Evolutionary conservation across 768 basidiomycete genomes (phyloP).

Genomic region (Termitomyces sp.): DNA sequence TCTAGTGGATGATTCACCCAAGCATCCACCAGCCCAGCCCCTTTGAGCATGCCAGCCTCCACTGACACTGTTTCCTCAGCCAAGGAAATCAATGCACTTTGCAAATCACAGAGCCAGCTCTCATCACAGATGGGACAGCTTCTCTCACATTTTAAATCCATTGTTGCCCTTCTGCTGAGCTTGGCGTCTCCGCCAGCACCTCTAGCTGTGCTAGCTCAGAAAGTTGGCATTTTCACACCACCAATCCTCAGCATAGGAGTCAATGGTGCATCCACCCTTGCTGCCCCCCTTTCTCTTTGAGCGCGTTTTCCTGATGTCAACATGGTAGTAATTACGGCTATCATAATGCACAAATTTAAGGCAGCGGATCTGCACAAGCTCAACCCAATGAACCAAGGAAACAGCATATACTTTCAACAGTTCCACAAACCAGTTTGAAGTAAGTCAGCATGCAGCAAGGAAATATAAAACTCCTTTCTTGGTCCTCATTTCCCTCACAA

Average conservation of each 20-base stretch:
- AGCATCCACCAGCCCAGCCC: neutral
- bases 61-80: neutral
- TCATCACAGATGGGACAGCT: neutral
- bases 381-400: too few species aligned
- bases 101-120: neutral
- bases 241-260: neutral
- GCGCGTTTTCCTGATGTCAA: too few species aligned
- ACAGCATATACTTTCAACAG: too few species aligned
- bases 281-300: too few species aligned
- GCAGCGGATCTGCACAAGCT: too few species aligned
- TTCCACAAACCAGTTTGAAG: too few species aligned
- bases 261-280: neutral
- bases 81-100: neutral
- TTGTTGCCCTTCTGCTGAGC: neutral
- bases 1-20: neutral
- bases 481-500: too few species aligned
- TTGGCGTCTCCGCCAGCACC: accelerated
- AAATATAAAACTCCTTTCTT: too few species aligned
- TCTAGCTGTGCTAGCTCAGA: neutral
- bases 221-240: neutral
- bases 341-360: too few species aligned
- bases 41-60: neutral
- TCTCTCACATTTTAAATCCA: neutral
- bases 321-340: too few species aligned
- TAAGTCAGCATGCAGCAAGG: too few species aligned